Conservation (phyloP, 139 green algal genomes). For the Chlorella vulgaris region DNA sequence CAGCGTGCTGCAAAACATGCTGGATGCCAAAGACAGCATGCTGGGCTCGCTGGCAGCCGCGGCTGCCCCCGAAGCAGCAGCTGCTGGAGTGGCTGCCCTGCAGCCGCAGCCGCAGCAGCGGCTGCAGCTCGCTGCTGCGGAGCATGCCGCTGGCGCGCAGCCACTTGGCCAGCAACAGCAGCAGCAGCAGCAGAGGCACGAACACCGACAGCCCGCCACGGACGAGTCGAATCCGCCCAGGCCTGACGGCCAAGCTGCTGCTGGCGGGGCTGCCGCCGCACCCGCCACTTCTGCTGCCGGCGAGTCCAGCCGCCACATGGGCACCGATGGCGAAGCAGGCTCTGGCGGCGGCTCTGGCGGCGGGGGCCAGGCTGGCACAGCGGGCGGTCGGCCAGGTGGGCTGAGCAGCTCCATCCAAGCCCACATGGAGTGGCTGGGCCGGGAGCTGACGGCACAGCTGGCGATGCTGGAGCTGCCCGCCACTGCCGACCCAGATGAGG, state of each 20-base stretch:
- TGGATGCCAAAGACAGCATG: background rate
- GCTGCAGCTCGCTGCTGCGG: background rate
- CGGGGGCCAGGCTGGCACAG: background rate
- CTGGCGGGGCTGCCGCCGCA: too few species aligned
- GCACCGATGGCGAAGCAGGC: too few species aligned
- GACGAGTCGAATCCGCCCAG: background rate
- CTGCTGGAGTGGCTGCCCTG: background rate
- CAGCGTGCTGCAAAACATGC: constrained; percentile 22
- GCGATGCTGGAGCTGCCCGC: constrained; percentile 15
- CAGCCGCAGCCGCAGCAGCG: background rate
- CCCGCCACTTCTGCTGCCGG: too few species aligned
- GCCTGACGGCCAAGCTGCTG: too few species aligned
- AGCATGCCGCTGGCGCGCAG: background rate
- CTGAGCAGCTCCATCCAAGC: background rate
- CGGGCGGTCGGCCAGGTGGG: background rate
- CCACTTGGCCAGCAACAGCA: background rate
- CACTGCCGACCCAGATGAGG: background rate
- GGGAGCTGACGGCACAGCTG: constrained; percentile 13
- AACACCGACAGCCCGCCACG: background rate
- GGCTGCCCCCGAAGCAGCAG: background rate
- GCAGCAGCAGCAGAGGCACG: background rate
- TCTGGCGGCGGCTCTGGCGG: too few species aligned
- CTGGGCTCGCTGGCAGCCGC: background rate
- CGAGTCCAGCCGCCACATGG: too few species aligned
- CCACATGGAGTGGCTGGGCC: constrained; percentile 10